Evolutionary conservation across 768 basidiomycete species (phyloP).

Genomic region (Fibroporia radiculosa): DNA sequence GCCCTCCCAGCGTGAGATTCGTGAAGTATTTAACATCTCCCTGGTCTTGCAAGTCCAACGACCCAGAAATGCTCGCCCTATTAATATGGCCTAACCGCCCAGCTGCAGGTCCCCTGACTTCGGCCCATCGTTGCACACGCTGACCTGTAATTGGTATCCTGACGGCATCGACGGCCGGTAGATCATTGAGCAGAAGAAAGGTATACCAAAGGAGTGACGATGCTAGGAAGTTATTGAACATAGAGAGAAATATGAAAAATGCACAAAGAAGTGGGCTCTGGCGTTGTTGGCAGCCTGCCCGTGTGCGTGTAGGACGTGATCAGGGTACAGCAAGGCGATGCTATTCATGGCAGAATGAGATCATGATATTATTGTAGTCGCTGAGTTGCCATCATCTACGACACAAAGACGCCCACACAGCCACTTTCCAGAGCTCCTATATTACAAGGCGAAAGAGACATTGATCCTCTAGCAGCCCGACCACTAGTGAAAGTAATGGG

Average conservation of each 20-base stretch:
- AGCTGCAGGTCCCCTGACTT: too few species aligned
- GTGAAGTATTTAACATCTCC: conserved; percentile 22
- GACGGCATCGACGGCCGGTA: conserved; percentile 9
- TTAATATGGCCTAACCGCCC: conserved; percentile 4
- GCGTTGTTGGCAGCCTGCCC: too few species aligned
- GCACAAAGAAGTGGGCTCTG: not conserved
- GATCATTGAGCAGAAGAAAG: conserved; percentile 18
- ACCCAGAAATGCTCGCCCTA: conserved; percentile 7
- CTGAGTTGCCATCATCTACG: too few species aligned
- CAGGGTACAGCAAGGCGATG: too few species aligned
- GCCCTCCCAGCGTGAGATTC: conserved; percentile 22
- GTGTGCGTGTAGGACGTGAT: too few species aligned
- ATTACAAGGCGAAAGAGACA: too few species aligned
- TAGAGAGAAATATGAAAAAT: conserved; percentile 1
- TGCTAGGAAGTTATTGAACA: conserved; percentile 15
- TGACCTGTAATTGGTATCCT: conserved; percentile 12
- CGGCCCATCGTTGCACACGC: conserved; percentile 1
- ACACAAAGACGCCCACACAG: too few species aligned
- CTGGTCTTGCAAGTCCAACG: conserved; percentile 11
- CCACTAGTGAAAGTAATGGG: too few species aligned
- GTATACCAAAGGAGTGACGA: conserved; percentile 18
- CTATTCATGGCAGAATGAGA: too few species aligned
- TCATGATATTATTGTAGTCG: too few species aligned
- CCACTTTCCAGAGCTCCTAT: too few species aligned
- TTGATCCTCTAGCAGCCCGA: too few species aligned